Conservation (phyloP, 2,329 filamentous ascomycete species). For the Acrocalymma vagum region DNA sequence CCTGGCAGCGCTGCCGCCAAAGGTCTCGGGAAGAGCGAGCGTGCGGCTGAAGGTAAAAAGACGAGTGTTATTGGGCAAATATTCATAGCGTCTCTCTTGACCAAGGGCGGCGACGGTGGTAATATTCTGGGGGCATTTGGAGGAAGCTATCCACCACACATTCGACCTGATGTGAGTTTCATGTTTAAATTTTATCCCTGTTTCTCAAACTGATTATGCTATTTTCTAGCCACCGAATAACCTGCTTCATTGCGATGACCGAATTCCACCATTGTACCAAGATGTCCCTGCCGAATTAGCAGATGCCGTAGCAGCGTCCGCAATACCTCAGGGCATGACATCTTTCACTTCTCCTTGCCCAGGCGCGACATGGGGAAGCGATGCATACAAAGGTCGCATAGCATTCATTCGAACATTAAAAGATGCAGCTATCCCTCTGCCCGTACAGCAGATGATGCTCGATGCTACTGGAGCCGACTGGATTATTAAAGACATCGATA, state of each 20-base stretch:
- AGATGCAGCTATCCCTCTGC: conserved; percentile 31
- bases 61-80: conserved; percentile 29
- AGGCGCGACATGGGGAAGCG: conserved; percentile 15
- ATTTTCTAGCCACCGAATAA: conserved; percentile 2
- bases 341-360: conserved; percentile 15
- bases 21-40: conserved; percentile 16
- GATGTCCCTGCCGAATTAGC: conserved; percentile 11
- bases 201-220: not conserved
- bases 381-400: conserved; percentile 12
- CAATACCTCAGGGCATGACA: conserved; percentile 19
- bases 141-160: conserved; percentile 23
- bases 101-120: conserved; percentile 20
- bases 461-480: conserved; percentile 22
- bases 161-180: conserved; percentile 23
- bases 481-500: conserved; percentile 33
- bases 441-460: conserved; percentile 30
- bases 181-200: not conserved
- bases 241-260: conserved; percentile 21
- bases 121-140: conserved; percentile 23
- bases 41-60: conserved; percentile 20
- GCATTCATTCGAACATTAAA: conserved; percentile 20
- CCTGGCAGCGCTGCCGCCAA: conserved; percentile 20
- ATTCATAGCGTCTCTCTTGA: conserved; percentile 16
- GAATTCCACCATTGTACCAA: conserved; percentile 11
- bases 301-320: conserved; percentile 9